A percentile compares a stretch with the other conserved stretches of the same genome.
Conservation (phyloP, 2,329 filamentous ascomycete genomes). For the Decorospora gaudefroyi region DNA sequence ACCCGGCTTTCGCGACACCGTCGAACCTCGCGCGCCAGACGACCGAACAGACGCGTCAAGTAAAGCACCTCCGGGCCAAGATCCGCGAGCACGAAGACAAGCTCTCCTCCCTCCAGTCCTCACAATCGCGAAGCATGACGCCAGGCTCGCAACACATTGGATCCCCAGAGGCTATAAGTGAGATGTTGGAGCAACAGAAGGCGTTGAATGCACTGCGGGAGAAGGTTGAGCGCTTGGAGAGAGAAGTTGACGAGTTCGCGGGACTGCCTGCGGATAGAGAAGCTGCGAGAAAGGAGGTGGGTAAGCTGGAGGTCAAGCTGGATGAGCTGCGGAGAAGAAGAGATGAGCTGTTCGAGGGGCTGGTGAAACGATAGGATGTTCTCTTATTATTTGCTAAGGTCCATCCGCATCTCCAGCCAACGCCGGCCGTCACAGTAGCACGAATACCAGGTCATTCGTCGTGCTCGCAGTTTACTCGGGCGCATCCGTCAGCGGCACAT, state of each 20-base stretch:
- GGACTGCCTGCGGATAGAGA: conserved; percentile 73
- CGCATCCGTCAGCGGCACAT: conserved; percentile 77
- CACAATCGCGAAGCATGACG: conserved; percentile 28
- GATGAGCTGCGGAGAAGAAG: conserved; percentile 64
- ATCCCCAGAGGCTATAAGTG: conserved; percentile 59
- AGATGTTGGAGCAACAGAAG: conserved; percentile 64
- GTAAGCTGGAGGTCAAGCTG: conserved; percentile 67
- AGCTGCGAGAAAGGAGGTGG: conserved; percentile 71
- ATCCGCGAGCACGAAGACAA: conserved; percentile 65
- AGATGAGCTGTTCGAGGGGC: conserved; percentile 73
- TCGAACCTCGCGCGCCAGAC: conserved; percentile 68
- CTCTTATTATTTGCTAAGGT: no score
- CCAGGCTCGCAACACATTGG: conserved; percentile 40
- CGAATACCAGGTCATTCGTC: no score
- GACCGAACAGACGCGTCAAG: conserved; percentile 71
- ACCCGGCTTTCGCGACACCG: conserved; percentile 52
- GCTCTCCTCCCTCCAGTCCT: conserved; percentile 46
- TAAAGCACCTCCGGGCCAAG: conserved; percentile 68
- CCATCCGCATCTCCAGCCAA: no score
- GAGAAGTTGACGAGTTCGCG: conserved; percentile 67
- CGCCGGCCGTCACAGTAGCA: no score
- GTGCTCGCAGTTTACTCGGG: conserved; percentile 45
- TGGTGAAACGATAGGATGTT: conserved; percentile 63
- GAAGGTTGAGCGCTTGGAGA: conserved; percentile 63
- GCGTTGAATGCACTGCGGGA: conserved; percentile 64